These are phyloP conservation scores for Metschnikowia lochheadii DNA, from an alignment of 805 yeast genomes.

Conservation along the genomic window DNA sequence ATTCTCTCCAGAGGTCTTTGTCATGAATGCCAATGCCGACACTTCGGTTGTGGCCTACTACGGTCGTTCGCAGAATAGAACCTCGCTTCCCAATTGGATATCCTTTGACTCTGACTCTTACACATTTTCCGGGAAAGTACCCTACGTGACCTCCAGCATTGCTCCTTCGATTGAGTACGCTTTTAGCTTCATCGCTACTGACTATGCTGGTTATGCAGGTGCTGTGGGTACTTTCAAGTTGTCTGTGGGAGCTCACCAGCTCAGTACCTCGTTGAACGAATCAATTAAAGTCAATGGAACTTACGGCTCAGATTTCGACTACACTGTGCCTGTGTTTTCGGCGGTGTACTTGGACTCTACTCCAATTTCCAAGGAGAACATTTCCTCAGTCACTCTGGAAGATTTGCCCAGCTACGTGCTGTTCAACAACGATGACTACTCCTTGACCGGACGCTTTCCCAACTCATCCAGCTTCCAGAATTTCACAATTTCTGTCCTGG, in stretches of 20 bases:
- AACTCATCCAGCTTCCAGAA: conserved; percentile 33
- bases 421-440: conserved; percentile 35
- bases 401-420: conserved; percentile 61
- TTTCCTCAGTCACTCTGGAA: conserved; percentile 46
- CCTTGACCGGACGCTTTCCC: conserved; percentile 58
- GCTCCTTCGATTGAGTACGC: conserved; percentile 80
- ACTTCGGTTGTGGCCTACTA: conserved; percentile 61
- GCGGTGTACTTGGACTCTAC: conserved; percentile 63
- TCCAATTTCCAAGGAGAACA: conserved; percentile 44
- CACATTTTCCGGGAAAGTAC: conserved; percentile 83
- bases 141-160: conserved; percentile 74
- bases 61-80: conserved; percentile 75
- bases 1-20: conserved; percentile 61
- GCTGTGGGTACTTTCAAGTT: conserved; percentile 66
- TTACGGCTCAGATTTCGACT: conserved; percentile 48
- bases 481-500: conserved; percentile 56
- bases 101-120: conserved; percentile 58
- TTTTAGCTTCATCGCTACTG: conserved; percentile 75
- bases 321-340: conserved; percentile 57
- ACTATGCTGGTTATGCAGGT: conserved; percentile 68
- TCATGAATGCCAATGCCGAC: conserved; percentile 38
- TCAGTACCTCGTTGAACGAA: conserved; percentile 61
- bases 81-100: conserved; percentile 92
- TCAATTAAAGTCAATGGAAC: conserved; percentile 65
- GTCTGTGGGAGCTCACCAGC: conserved; percentile 82